Evolutionary conservation across 2,329 filamentous ascomycete species (phyloP), one percentile per base, ranked within the genome.

Genomic region (Aspergillus spinulosporus): DNA sequence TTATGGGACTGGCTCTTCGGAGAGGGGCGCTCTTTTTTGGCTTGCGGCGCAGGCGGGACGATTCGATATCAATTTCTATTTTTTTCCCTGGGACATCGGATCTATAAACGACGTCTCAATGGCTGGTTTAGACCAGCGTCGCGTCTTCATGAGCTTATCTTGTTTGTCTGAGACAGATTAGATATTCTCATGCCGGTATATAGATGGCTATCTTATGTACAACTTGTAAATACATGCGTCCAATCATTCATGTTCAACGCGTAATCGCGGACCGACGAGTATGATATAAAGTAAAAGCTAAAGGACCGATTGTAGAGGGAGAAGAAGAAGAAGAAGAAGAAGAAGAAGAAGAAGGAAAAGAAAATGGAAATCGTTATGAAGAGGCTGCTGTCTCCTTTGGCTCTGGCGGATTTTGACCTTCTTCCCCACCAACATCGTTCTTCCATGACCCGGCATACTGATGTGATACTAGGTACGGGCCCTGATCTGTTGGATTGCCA

Each of bases 381-480:
- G 44, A 29, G 9, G 34, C 34, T 3, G 28, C 7, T 5, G 32
- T 42, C 14, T 43, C 5, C 12, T 29, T 14, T 9, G 42, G 21
- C 14, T 43, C 11, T 15, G 44, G 49, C 15, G 34, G 49, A 8
- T 49, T 46, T 29, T 40, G 45, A 29, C 58, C 51, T 21, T 52
- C 54, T 26, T 55, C 58, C 4, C 54, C 51, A 26, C 58, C 55
- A 32, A 37, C 26, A 14, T 54, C 52, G 46, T 60, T 60, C 49
- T 60, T 60, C 58, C 58, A 60, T 5, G 56, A 58, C 15, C 58
- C 58, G 3, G 52, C 48, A 40, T 60, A 60, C 29, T 56, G 52
- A 54, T 60, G 58, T 26, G 52, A 56, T 6, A 60, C 58, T 8
- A 60, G 31, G 42, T 60, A 58, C 11, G 52, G 52, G 5, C 58